These are phyloP conservation scores for Flueggea neowawraea DNA, from an alignment of 441 rosid genomes.

Conservation along the genomic window DNA sequence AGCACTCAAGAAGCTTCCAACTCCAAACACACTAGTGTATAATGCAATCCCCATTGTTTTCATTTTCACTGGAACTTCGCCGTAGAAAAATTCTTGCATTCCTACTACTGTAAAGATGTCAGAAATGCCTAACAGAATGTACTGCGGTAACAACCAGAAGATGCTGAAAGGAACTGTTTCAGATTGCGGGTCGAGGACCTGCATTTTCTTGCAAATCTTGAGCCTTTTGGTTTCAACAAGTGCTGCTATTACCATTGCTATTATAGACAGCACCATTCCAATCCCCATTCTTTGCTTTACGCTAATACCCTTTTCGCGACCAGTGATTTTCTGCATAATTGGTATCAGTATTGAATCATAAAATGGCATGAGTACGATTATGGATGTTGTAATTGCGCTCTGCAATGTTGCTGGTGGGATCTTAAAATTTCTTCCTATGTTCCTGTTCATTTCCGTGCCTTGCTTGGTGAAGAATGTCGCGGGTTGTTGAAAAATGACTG, in stretches of 20 bases:
- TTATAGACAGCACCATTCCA: conserved; percentile 77
- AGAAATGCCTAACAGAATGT: conserved; percentile 72
- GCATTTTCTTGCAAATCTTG: conserved; percentile 29
- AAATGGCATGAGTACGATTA: conserved; percentile 80
- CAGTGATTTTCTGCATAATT: conserved; percentile 35
- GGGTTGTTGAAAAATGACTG: conserved; percentile 86
- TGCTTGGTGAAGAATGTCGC: conserved; percentile 91
- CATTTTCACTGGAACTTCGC: conserved; percentile 82
- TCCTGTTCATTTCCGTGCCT: conserved; percentile 86
- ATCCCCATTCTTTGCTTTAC: conserved; percentile 88
- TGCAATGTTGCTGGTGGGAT: conserved; percentile 95
- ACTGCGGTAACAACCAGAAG: conserved; percentile 84
- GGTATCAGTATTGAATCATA: conserved; percentile 72
- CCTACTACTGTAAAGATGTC: conserved; percentile 95
- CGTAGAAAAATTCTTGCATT: conserved; percentile 94
- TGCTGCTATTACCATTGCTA: conserved; percentile 84
- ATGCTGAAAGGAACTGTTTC: conserved; percentile 51
- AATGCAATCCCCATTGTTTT: conserved; percentile 90
- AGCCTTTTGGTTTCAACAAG: conserved; percentile 68
- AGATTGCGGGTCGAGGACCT: conserved; percentile 8
- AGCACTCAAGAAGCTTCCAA: conserved; percentile 91
- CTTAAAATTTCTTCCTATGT: conserved; percentile 60
- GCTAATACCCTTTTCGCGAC: conserved; percentile 44
- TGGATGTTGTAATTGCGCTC: conserved; percentile 79
- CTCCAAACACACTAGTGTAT: conserved; percentile 88